Evolutionary conservation across 441 rosid species (phyloP).

Genomic region (Theobroma grandiflorum): DNA sequence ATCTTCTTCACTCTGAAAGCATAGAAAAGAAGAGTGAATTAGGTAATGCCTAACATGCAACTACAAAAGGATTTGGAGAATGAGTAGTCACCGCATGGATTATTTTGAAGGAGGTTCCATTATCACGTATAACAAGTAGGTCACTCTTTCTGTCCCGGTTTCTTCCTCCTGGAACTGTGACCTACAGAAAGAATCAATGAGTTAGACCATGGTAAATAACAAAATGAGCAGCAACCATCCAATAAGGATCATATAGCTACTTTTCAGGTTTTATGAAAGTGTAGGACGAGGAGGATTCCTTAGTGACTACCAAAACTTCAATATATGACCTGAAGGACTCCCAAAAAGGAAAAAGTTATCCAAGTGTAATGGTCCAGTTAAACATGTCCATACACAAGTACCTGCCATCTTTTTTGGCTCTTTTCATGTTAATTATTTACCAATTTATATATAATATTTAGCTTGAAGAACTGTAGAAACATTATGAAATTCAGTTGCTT

Average conservation of each 20-base stretch:
- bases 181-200: conserved; percentile 47
- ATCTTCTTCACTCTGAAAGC: conserved; percentile 65
- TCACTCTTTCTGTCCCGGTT: conserved; percentile 81
- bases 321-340: background rate
- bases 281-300: background rate
- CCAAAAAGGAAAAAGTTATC: background rate
- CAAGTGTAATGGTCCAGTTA: background rate
- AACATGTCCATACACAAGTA: background rate
- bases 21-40: conserved; percentile 6
- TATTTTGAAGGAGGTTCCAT: conserved; percentile 81
- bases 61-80: background rate
- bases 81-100: conserved; percentile 54
- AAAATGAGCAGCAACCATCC: background rate
- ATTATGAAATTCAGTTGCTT: background rate
- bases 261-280: background rate
- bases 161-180: conserved; percentile 83
- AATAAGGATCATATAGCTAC: background rate
- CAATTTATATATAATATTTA: background rate
- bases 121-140: conserved; percentile 82
- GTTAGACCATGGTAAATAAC: background rate
- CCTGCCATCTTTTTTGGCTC: background rate
- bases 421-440: background rate
- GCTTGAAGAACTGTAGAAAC: background rate
- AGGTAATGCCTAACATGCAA: conserved; percentile 12
- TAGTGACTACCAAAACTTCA: background rate